Evolutionary conservation across 306 rosid genomes (phyloP).

Genomic region (Pyrus betulifolia): DNA sequence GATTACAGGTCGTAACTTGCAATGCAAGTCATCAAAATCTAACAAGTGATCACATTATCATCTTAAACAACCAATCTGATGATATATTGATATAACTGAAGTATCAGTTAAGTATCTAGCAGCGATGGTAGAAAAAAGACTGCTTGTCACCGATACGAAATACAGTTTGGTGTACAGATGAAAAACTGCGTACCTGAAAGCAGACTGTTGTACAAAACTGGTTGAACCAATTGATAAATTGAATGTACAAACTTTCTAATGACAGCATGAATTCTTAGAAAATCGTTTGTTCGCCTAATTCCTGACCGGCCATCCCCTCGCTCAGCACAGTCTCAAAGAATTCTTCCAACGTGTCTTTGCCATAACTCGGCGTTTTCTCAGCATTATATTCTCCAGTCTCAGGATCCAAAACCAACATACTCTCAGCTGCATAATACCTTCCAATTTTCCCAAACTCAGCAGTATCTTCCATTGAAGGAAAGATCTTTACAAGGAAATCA

Average conservation of each 20-base stretch:
- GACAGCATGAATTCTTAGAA: slow-evolving; percentile 21
- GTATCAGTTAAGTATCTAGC: background rate
- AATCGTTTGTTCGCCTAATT: slow-evolving; percentile 82
- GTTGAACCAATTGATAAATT: slow-evolving; percentile 20
- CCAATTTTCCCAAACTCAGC: slow-evolving; percentile 95
- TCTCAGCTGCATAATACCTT: slow-evolving; percentile 95
- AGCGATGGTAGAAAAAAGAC: slow-evolving; percentile 7
- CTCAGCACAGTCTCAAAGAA: slow-evolving; percentile 72
- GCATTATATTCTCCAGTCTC: slow-evolving; percentile 84
- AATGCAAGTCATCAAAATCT: background rate
- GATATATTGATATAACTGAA: background rate
- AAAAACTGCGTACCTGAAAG: slow-evolving; percentile 13
- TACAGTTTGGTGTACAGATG: slow-evolving; percentile 12
- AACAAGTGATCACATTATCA: background rate
- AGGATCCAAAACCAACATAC: slow-evolving; percentile 82
- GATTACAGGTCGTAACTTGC: background rate
- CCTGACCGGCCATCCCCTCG: slow-evolving; percentile 98
- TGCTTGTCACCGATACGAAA: slow-evolving; percentile 22
- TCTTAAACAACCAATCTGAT: background rate
- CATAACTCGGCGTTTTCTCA: slow-evolving; percentile 89
- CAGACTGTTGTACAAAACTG: slow-evolving; percentile 29
- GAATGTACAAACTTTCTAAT: slow-evolving; percentile 9
- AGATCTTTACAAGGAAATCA: slow-evolving; percentile 62
- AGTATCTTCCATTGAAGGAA: slow-evolving; percentile 85
- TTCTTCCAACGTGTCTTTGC: slow-evolving; percentile 82